A percentile compares a stretch with the other conserved stretches of the same genome.
These are phyloP conservation scores for Atalantia buxifolia DNA, from an alignment of 345 rosid species.

Conservation along the genomic window DNA sequence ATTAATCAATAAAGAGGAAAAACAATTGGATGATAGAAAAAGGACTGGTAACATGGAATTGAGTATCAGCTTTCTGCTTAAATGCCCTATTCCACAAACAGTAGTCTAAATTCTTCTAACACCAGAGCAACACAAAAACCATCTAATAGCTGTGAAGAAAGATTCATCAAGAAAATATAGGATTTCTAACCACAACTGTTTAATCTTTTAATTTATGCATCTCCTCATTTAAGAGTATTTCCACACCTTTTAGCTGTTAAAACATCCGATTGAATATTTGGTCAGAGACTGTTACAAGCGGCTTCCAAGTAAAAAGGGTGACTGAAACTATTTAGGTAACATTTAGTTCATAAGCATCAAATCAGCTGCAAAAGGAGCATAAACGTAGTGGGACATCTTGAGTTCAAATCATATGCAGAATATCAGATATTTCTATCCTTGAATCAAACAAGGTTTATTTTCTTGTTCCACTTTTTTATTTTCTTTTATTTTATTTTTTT, in stretches of 20 bases:
- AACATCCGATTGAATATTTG: neutral
- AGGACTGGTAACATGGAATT: neutral
- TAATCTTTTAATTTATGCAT: neutral
- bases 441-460: neutral
- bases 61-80: neutral
- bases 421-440: neutral
- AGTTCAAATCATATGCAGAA: neutral
- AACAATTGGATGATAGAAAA: neutral
- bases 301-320: neutral
- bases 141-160: neutral
- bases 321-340: neutral
- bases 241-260: neutral
- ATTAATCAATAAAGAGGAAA: neutral
- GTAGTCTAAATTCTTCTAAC: neutral
- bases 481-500: no score
- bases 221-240: neutral
- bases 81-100: neutral
- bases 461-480: neutral
- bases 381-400: neutral
- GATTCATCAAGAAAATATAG: neutral
- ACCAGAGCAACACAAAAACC: neutral
- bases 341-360: neutral
- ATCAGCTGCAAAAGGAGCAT: neutral
- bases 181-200: neutral
- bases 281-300: neutral